Percentiles rank a stretch among this genome's conserved stretches.
These are phyloP conservation scores for Exophiala calicioides DNA, from an alignment of 2,329 filamentous ascomycete species.

Conservation along the genomic window DNA sequence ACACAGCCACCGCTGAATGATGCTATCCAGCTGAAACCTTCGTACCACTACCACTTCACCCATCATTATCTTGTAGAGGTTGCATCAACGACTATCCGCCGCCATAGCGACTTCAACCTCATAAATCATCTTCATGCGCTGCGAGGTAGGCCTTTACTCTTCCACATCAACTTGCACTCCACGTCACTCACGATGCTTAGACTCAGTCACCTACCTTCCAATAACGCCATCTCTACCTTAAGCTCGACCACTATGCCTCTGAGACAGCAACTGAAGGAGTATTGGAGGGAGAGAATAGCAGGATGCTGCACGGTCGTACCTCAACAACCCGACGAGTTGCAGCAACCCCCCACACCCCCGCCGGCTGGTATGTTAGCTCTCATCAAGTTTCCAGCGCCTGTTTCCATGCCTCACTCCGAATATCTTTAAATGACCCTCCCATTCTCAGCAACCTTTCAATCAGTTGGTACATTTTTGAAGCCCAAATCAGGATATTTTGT, in stretches of 20 bases:
- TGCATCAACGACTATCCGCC: too few species aligned
- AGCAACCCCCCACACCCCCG: too few species aligned
- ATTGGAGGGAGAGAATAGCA: constrained; percentile 1
- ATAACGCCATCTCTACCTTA: background rate
- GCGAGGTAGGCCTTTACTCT: background rate
- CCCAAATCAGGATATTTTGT: constrained; percentile 1
- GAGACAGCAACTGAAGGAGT: constrained; percentile 6
- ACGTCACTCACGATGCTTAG: too few species aligned
- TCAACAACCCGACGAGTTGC: background rate
- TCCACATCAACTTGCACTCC: background rate
- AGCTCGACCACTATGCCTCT: constrained; percentile 6
- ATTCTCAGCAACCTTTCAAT: too few species aligned
- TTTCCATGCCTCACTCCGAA: too few species aligned
- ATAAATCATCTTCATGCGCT: background rate
- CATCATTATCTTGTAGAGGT: background rate
- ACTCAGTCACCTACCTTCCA: too few species aligned
- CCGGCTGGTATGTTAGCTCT: too few species aligned
- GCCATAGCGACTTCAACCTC: background rate
- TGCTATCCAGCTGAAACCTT: too few species aligned
- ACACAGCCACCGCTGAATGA: background rate
- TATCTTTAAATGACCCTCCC: too few species aligned
- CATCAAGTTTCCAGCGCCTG: too few species aligned
- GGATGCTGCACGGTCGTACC: background rate
- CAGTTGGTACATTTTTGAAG: too few species aligned
- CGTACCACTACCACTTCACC: too few species aligned